These are phyloP conservation scores for Trifolium dubium DNA, from an alignment of 306 rosid genomes.

Conservation along the genomic window DNA sequence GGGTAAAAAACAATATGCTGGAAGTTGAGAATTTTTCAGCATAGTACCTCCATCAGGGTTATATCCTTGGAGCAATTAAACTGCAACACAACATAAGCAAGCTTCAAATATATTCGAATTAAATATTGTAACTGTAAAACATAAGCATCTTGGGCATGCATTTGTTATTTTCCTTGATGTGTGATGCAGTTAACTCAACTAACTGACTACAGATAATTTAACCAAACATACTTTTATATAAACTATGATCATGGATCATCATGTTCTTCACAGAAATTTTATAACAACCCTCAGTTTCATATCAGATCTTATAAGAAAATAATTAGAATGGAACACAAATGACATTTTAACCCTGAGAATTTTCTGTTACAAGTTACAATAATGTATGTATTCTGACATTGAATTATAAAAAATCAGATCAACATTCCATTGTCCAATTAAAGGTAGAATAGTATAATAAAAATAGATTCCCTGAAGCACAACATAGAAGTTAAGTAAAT, in stretches of 20 bases:
- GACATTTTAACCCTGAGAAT: conserved; percentile 22
- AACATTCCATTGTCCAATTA: conserved; percentile 7
- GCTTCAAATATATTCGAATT: conserved; percentile 22
- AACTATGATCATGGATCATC: not conserved
- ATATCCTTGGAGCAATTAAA: conserved; percentile 91
- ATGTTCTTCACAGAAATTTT: not conserved
- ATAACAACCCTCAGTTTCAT: not conserved
- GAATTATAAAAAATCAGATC: conserved; percentile 14
- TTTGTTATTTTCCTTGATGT: conserved; percentile 9
- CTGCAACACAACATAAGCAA: conserved; percentile 60
- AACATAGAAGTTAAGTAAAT: conserved; percentile 14
- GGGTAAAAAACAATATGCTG: conserved; percentile 13
- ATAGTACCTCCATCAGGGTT: conserved; percentile 84
- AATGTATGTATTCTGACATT: conserved; percentile 13
- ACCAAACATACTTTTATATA: conserved; percentile 6
- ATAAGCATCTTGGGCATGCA: conserved; percentile 19
- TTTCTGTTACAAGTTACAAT: not conserved
- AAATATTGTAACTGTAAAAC: conserved; percentile 22
- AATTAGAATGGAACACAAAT: conserved; percentile 28
- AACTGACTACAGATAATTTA: conserved; percentile 20
- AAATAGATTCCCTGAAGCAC: conserved; percentile 25
- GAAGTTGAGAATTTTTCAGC: conserved; percentile 29
- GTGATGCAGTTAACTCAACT: conserved; percentile 20
- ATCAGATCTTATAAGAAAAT: conserved; percentile 30
- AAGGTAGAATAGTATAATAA: conserved; percentile 24